Conservation (phyloP, 2,329 filamentous ascomycete species). For the Thelonectria discophora region DNA sequence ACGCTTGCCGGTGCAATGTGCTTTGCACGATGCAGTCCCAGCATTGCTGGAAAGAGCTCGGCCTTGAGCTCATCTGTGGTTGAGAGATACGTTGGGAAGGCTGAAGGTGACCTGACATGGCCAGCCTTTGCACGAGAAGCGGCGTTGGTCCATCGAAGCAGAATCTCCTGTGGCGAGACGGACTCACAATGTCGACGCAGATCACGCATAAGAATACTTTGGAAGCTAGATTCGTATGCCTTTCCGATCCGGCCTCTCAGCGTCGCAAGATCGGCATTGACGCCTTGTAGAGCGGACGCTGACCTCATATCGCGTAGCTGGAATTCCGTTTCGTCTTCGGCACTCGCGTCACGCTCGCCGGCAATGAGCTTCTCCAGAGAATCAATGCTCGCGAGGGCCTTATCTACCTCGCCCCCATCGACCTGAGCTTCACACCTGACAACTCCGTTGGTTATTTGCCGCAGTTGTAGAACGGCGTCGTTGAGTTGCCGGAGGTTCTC, state of each 20-base stretch:
- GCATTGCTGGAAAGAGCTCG: constrained; percentile 74
- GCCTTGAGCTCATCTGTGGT: constrained; percentile 75
- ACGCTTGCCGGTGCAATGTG: constrained; percentile 84
- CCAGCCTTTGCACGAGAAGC: constrained; percentile 76
- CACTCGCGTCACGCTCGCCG: constrained; percentile 66
- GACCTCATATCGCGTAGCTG: constrained; percentile 75
- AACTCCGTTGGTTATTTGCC: constrained; percentile 78
- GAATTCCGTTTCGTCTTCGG: constrained; percentile 42
- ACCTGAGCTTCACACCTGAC: constrained; percentile 81
- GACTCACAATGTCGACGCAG: constrained; percentile 80
- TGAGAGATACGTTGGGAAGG: constrained; percentile 80
- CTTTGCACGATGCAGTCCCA: constrained; percentile 82
- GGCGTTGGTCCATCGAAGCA: constrained; percentile 85
- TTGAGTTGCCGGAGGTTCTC: constrained; percentile 87
- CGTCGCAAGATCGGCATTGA: constrained; percentile 78
- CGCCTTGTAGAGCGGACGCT: constrained; percentile 80
- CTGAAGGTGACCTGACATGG: constrained; percentile 72
- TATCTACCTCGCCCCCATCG: constrained; percentile 83
- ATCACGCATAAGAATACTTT: constrained; percentile 80
- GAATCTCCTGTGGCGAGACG: constrained; percentile 75
- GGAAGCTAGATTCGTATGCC: constrained; percentile 83
- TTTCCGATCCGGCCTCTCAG: constrained; percentile 85
- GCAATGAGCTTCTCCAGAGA: constrained; percentile 81
- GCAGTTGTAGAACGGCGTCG: constrained; percentile 84
- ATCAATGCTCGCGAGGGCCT: constrained; percentile 80